Evolutionary conservation across 1,139 yeast genomes (phyloP).

Genomic region (Scheffersomyces illinoinensis): DNA sequence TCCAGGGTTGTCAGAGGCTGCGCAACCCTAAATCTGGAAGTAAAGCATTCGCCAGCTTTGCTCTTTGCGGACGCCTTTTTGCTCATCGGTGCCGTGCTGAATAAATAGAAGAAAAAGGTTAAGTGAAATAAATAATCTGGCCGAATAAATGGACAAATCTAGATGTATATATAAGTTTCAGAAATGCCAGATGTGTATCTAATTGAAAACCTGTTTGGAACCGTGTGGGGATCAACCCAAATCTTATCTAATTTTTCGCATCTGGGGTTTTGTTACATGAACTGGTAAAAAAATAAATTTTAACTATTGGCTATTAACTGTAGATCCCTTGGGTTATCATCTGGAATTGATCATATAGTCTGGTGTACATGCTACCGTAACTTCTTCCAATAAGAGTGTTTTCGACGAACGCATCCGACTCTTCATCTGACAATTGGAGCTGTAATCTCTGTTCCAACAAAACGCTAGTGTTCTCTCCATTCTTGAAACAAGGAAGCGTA

Average conservation of each 20-base stretch:
- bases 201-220: neutral
- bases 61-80: neutral
- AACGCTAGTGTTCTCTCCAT: slow-evolving; percentile 80
- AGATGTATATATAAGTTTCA: neutral
- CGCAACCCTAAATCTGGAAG: neutral
- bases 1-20: neutral
- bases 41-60: neutral
- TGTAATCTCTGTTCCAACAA: slow-evolving; percentile 81
- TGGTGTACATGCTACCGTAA: slow-evolving; percentile 83
- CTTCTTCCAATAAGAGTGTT: slow-evolving; percentile 72
- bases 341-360: slow-evolving; percentile 93
- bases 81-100: neutral
- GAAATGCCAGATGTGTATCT: neutral
- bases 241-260: slow-evolving; percentile 1
- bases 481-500: slow-evolving; percentile 83
- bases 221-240: neutral
- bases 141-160: too few species aligned
- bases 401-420: slow-evolving; percentile 77
- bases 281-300: neutral
- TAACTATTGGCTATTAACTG: slow-evolving; percentile 33
- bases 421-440: slow-evolving; percentile 69
- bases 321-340: slow-evolving; percentile 92
- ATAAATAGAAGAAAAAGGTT: too few species aligned
- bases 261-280: neutral
- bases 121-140: neutral